Evolutionary conservation across 345 rosid genomes (phyloP), one percentile per base, ranked within the genome.

Genomic region (Aquilaria malaccensis): DNA sequence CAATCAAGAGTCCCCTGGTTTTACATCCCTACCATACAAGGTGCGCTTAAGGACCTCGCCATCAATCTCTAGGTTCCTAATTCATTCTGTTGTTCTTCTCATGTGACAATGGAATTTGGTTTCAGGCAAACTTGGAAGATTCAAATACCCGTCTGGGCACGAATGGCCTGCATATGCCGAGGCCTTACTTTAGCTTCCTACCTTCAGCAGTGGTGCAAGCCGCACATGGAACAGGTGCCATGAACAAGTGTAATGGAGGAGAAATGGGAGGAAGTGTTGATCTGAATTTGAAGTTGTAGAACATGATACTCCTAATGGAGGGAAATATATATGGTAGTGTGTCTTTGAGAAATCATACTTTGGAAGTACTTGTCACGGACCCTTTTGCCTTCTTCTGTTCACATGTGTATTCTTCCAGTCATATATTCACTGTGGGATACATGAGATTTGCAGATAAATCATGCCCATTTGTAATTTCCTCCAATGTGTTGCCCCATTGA

Each of bases 281-380:
- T 69, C 81, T 85, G 48, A 73, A 80, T 73, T 65, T 85, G 77
- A 78, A 73, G 72, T 59, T 85, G 60, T 78, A 63, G 64, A 56
- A 13, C 43, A 37, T 37, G 7, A 37, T 5, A 37, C 7, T 37
- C 7, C 43, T 37, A 30, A 9, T 29, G 48, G 7, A 10, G 13
- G 41, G n/a, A 30, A 6, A 60, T 64, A 22, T 22, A 22, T 3
- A 37, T 37, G 43, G 43, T 9, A 37, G 4, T 5, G 5, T 0
- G 43, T 37, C 9, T 37, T 37, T 37, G 43, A 37, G 43, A 37
- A 37, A 37, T 37, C 43, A 3, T 37, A 3, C 43, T 37, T 37
- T 5, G 43, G 43, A 37, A 37, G 43, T 37, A 4, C 43, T 4
- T 37, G 43, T 0, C 43, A 37, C 4, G 43, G 7, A 37, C 43